A percentile compares a stretch with the other conserved stretches of the same genome.
phyloP scores from a whole-genome alignment of 306 rosid genomes.

The Prunus persica region DNA sequence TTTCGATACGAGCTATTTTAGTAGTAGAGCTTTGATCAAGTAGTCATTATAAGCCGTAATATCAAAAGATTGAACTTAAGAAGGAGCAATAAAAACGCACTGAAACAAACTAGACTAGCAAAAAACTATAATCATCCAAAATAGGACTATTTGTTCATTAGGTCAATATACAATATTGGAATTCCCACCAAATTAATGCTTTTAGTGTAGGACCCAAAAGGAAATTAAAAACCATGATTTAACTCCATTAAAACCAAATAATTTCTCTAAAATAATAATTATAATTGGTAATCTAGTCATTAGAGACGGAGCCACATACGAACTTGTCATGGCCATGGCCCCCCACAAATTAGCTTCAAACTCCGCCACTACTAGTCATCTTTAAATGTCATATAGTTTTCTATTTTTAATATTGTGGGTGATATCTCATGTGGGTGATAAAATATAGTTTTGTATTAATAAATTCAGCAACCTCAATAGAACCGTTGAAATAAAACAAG shows the following conservation, averaged over 20 bases:
- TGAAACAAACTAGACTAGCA: background rate
- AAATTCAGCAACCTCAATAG: background rate
- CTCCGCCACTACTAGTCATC: background rate
- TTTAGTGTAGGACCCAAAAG: conserved; percentile 12
- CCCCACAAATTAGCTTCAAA: too few species aligned
- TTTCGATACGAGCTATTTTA: background rate
- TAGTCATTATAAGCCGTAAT: too few species aligned
- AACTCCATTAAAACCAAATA: background rate
- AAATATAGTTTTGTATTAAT: background rate
- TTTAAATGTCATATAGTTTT: background rate
- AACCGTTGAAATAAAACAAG: background rate
- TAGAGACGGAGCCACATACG: too few species aligned
- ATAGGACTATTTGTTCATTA: background rate
- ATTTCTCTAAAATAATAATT: background rate
- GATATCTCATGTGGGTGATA: too few species aligned
- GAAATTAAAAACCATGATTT: background rate
- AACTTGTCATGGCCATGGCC: too few species aligned
- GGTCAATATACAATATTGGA: background rate
- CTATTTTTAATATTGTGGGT: background rate
- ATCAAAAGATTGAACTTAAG: too few species aligned
- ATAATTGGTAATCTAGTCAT: background rate
- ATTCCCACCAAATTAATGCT: background rate
- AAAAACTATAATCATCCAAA: background rate
- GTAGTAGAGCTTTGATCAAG: too few species aligned
- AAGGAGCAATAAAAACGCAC: background rate